Percentiles rank a stretch among this genome's conserved stretches.
Conservation (phyloP, 495 filamentous ascomycete species). For the Melanomma pulvis-pyrius region DNA sequence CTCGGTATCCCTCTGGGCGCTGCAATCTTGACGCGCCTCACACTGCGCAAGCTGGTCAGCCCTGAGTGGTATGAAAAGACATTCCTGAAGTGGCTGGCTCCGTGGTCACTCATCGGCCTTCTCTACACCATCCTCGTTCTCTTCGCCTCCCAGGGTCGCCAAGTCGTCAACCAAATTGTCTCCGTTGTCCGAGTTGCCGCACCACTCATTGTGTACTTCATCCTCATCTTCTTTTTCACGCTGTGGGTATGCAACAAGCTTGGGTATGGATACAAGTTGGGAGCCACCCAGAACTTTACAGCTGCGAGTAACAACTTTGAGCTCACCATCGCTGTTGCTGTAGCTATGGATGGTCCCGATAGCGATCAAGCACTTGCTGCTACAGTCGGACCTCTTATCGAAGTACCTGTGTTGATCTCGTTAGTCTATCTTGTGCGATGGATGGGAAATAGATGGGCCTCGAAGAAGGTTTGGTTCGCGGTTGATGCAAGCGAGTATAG, state of each 20-base stretch:
- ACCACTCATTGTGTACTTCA: conserved; percentile 80
- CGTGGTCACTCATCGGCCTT: conserved; percentile 80
- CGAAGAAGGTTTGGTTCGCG: conserved; percentile 47
- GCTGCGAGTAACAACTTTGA: conserved; percentile 96
- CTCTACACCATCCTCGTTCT: conserved; percentile 85
- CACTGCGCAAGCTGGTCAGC: conserved; percentile 58
- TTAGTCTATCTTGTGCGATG: conserved; percentile 77
- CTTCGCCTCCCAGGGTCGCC: conserved; percentile 77
- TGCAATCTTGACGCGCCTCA: conserved; percentile 73
- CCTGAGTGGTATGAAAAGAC: conserved; percentile 64
- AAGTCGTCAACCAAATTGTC: conserved; percentile 83
- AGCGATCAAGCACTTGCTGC: conserved; percentile 82
- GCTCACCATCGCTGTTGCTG: conserved; percentile 85
- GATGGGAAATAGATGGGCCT: conserved; percentile 56
- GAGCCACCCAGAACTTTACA: conserved; percentile 83
- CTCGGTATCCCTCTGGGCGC: conserved; percentile 83
- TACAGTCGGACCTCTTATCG: conserved; percentile 86
- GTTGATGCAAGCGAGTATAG: neutral
- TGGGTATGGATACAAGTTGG: conserved; percentile 72
- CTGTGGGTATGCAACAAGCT: conserved; percentile 55
- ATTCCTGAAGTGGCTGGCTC: conserved; percentile 70
- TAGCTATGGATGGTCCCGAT: conserved; percentile 76
- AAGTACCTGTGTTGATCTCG: conserved; percentile 80
- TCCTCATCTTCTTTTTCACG: conserved; percentile 70
- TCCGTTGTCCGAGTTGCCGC: conserved; percentile 78